Percentiles rank a stretch among this genome's conserved stretches.
Conservation (phyloP, 2,329 filamentous ascomycete genomes). For the Gaeumannomyces tritici region DNA sequence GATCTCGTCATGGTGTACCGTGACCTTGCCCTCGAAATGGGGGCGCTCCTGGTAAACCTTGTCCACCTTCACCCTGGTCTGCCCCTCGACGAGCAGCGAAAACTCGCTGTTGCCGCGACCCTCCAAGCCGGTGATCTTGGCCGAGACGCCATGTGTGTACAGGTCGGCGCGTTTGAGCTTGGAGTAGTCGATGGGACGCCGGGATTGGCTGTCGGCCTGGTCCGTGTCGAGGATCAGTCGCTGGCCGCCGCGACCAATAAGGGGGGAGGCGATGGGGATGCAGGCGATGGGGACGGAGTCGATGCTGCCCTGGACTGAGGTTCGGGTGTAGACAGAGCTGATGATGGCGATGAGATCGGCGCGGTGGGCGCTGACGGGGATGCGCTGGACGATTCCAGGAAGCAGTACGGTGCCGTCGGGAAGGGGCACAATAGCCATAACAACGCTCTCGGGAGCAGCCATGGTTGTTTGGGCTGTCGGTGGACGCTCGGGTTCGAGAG, state of each 20-base stretch:
- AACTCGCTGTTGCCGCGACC: constrained; percentile 68
- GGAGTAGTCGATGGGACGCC: constrained; percentile 44
- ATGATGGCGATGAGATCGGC: constrained; percentile 84
- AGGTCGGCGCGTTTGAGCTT: constrained; percentile 54
- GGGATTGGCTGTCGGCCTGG: constrained; percentile 31
- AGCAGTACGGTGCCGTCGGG: constrained; percentile 73
- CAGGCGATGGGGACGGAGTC: constrained; percentile 73
- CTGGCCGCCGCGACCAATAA: constrained; percentile 66
- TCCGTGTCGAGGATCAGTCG: constrained; percentile 60
- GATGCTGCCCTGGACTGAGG: constrained; percentile 44
- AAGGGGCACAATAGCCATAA: constrained; percentile 59
- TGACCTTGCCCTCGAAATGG: constrained; percentile 77
- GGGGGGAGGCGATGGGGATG: constrained; percentile 71
- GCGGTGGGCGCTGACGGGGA: constrained; percentile 69
- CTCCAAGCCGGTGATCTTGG: constrained; percentile 69
- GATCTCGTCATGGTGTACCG: constrained; percentile 52
- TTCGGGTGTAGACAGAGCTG: constrained; percentile 72
- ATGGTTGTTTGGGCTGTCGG: background rate
- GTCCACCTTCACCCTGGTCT: constrained; percentile 66
- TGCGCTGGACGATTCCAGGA: constrained; percentile 75
- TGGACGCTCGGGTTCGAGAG: no score
- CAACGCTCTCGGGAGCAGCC: constrained; percentile 1
- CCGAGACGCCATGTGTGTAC: constrained; percentile 73
- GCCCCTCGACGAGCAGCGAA: constrained; percentile 76
- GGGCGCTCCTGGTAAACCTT: constrained; percentile 68